A percentile compares a stretch with the other conserved stretches of the same genome.
phyloP scores from a whole-genome alignment of 2,329 filamentous ascomycete genomes.

The Calonectria honghensis region DNA sequence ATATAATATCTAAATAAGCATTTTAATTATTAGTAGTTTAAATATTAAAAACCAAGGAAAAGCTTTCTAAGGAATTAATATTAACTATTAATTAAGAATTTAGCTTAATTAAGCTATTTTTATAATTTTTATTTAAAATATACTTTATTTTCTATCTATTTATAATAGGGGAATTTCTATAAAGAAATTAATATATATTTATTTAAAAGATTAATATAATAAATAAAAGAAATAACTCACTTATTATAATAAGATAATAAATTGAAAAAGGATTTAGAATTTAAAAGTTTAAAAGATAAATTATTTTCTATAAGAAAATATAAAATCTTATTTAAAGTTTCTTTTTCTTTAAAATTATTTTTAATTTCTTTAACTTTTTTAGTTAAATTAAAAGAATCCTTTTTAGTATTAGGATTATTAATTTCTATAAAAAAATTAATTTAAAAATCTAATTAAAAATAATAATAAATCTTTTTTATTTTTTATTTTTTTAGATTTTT shows the following conservation, averaged over 20 bases:
- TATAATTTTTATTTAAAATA: background rate
- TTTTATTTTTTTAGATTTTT: background rate
- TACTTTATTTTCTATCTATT: background rate
- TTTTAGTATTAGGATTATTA: background rate
- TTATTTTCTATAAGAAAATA: too few species aligned
- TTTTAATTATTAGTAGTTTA: too few species aligned
- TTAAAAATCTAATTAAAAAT: background rate
- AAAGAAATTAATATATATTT: conserved; percentile 26
- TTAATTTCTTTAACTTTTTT: background rate
- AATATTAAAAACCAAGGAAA: too few species aligned
- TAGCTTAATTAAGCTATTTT: background rate
- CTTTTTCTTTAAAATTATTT: too few species aligned
- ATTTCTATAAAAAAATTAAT: background rate
- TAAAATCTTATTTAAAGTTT: too few species aligned
- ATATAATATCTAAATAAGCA: too few species aligned
- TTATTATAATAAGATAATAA: too few species aligned
- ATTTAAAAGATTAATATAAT: background rate
- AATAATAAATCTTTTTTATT: background rate
- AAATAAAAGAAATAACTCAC: background rate
- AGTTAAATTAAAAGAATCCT: background rate
- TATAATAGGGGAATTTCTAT: background rate
- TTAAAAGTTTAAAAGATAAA: too few species aligned
- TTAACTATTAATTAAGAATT: conserved; percentile 5
- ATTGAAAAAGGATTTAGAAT: too few species aligned
- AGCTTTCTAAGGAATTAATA: background rate